Evolutionary conservation across 192 early-diverging fungal species (phyloP), one percentile per base, ranked within the genome.

Genomic region (Coemansia brasiliensis): DNA sequence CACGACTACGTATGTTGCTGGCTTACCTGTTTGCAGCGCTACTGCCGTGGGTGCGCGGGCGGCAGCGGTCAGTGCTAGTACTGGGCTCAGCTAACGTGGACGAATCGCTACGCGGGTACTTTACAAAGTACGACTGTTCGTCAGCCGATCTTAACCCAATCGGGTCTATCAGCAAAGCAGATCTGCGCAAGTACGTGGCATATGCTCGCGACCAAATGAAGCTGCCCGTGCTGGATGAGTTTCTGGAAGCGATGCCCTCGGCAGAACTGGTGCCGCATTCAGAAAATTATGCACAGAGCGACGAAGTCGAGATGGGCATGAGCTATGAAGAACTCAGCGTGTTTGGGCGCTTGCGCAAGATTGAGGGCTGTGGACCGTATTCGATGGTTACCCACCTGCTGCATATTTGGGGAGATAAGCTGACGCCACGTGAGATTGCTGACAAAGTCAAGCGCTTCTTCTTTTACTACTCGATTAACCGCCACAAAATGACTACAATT

Each of bases 261-360:
- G 97, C 97, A 12, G 97, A 99, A 64, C 80, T 99, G 24, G 96
- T 98, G 55, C 97, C 97, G 1, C 86, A 90, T 32, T 90, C 94
- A 1, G 81, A 80, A 15, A 69, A 70, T 38, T 94, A 95, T 67
- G 83, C 84, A 21, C 97, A 99, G 67, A 84, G 88, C 0, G 92
- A 94, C 70, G 97, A 98, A 64, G 88, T 78, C 18, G 97, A 99
- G 61, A 99, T 99, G 97, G 94, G 94, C 11, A 98, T 99, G 95
- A 89, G 89, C 15, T 99, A 99, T 69, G 86, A 88, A 13, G 97
- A 99, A 50, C 82, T 99, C 1, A 90, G 92, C 10, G 81, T 82
- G 16, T 99, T 91, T 83, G 97, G 97, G 20, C 82, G 89, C 11
- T 74, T 98, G 48, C 88, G 97, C 5, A 96, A 95, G 61, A 83